Evolutionary conservation across 1,139 yeast species (phyloP), one percentile per base, ranked within the genome.

Genomic region (Saccharomycopsis hybrid): DNA sequence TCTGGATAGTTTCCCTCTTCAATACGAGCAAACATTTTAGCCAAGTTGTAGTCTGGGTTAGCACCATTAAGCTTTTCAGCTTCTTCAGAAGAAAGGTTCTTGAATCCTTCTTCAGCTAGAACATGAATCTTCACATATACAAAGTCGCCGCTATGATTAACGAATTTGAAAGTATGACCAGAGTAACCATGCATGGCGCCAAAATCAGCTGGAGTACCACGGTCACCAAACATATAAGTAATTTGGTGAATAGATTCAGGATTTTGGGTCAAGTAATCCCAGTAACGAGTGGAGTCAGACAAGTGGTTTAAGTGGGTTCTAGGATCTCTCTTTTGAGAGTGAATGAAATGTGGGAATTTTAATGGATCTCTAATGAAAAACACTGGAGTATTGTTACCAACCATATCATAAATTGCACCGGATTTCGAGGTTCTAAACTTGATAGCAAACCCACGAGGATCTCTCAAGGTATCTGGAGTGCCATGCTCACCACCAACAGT

Each of bases 401-500:
- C 96, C 74, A 85, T 82, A 72, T 87, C 96, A n/a, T 7, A 25
- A 67, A 83, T 73, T 70, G 82, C 83, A 61, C 96, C 96, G 67
- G 86, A 92, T 61, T 85, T 89, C 7, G 43, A 25, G 47, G 95
- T 87, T 71, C 85, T 85, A 60, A 87, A 76, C 70, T 86, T 86
- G 60, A 83, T 79, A 49, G 94, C 73, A 67, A 85, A 86, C 30
- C 96, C 96, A 70, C 95, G 78, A 57, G 95, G 95, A 65, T 87
- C 96, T 71, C 96, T 81, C 44, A 88, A 92, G 43, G 92, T 73
- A 65, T 87, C 95, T 40, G 95, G 80, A 48, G 89, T 78, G 51
- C 95, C 96, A 54, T 70, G 69, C 69, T 87, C 95, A 58, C 95
- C 95, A 60, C 95, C 95, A 50, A 87, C 96, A 46, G 95, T 85